A percentile compares a stretch with the other conserved stretches of the same genome.
Conservation (phyloP, 805 yeast genomes). For the Lachancea dasiensis region DNA sequence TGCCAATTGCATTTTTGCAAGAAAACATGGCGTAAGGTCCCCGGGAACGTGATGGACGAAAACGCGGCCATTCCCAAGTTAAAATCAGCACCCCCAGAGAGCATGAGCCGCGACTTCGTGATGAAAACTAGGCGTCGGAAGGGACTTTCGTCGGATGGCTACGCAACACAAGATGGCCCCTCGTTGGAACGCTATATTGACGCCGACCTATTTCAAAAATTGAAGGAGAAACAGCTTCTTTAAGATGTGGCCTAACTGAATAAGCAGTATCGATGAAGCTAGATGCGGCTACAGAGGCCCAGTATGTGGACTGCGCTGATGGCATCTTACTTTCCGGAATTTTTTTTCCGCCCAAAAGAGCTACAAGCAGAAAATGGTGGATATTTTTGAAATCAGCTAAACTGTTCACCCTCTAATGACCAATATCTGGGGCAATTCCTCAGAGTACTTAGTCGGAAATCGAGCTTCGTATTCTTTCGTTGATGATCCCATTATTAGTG, state of each 20-base stretch:
- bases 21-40: conserved; percentile 62
- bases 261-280: too few relatives aligned
- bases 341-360: too few relatives aligned
- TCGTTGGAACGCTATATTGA: conserved; percentile 61
- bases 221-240: conserved; percentile 45
- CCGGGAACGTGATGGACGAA: conserved; percentile 85
- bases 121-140: conserved; percentile 84
- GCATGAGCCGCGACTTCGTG: conserved; percentile 82
- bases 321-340: too few relatives aligned
- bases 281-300: too few relatives aligned
- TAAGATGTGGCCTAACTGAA: background rate
- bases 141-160: conserved; percentile 64
- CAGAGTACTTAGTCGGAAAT: too few relatives aligned
- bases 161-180: conserved; percentile 30
- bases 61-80: conserved; percentile 58
- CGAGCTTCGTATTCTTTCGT: too few relatives aligned
- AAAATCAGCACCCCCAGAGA: conserved; percentile 63
- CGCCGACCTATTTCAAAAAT: conserved; percentile 45
- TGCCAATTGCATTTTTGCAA: conserved; percentile 57
- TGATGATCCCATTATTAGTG: background rate
- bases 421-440: too few relatives aligned
- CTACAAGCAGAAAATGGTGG: too few relatives aligned
- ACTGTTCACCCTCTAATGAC: too few relatives aligned
- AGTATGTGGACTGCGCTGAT: too few relatives aligned
- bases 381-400: too few relatives aligned